Base-by-base conservation (phyloP, 2,329 filamentous ascomycete genomes). In the Peltaster fructicola region DNA sequence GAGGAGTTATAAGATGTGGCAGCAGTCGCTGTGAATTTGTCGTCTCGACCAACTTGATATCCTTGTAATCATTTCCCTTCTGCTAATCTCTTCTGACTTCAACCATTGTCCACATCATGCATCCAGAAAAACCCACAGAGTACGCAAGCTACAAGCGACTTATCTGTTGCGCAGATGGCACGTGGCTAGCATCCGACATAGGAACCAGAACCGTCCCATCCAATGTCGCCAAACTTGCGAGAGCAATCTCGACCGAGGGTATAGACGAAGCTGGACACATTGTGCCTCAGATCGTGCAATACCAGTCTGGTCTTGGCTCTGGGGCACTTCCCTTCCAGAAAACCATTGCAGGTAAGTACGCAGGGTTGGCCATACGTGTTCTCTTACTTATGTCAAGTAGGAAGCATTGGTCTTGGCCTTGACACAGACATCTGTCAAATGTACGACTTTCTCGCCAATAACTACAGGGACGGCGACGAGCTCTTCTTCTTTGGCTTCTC, bases 391-490 rank as follows among this genome's bases (percentile, higher is more conserved):
- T 17, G 8, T 12, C 12, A 8, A 13, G 8, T 20, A 36, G 31
- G 31, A 6, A 30, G 27, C 13, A 6, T 33, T 7, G 30, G 27
- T 20, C 30, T 21, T 25, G 56, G 56, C 4, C 41, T 61, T 4
- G 43, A 44, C 5, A 49, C 56, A 14, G 52, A 53, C 19, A 51
- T 61, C 6, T 43, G 52, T 10, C 47, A 56, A 35, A 47, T 42
- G 1, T 59, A 63, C 29, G 52, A 50, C 8, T 62, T 61, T 35
- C 42, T 61, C 2, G 47, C 51, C n/a, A 57, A 57, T 34, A 63
- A 63, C 38, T 63, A 56, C 34, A 43, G 50, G 16, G 47, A 46
- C 2, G 58, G 57, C 24, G 59, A 57, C 24, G 45, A 56, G 32
- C 49, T 57, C 18, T 53, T 52, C 28, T 47, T 56, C 26, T 48